Evolutionary conservation across 106 monocot genomes (phyloP), one percentile per base, ranked within the genome.

Genomic region (Amphibolis antarctica): DNA sequence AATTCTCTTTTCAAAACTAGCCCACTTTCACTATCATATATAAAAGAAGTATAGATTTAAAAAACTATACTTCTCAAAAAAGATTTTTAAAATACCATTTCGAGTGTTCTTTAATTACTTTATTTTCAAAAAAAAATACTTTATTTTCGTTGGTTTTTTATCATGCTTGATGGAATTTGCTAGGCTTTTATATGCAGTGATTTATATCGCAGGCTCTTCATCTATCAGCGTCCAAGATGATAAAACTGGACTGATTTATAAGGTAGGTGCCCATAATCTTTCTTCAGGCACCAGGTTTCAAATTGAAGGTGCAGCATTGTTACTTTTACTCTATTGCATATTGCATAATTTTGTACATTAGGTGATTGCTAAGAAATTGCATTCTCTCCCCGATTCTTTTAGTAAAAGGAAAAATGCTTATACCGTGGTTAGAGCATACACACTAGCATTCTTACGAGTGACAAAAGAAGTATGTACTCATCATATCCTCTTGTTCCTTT

Each of bases 201-300:
- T 19, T 45, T 58, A 19, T 9, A n/a, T 44, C 58, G 18, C 79
- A 86, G 85, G 85, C 63, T 81, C 85, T 11, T 86, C 85, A 27
- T 73, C 69, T 72, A 82, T 86, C 51, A 79, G 78, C 70, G 72
- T 86, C 59, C 55, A 66, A 68, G 86, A 81, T 68, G 76, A 70
- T 30, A 79, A 79, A 46, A 78, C 79, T 29, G 85, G 86, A 50
- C 55, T 52, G 46, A 46, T 82, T 9, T 82, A 86, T 59, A 86
- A 22, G 44, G 82, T 86, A n/a, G 73, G 69, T 55, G 76, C 76
- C 17, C 75, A 76, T 12, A 76, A 74, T 65, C 46, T 86, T 56
- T 84, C 79, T 60, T 62, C 67, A 12, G 50, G 70, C 28, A 43
- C 46, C 42, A 54, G 60, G 58, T 74, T 73, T 62, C 53, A 53